phyloP scores from a whole-genome alignment of 352 stramenopile species.

The Globisporangium heterothallicum region DNA sequence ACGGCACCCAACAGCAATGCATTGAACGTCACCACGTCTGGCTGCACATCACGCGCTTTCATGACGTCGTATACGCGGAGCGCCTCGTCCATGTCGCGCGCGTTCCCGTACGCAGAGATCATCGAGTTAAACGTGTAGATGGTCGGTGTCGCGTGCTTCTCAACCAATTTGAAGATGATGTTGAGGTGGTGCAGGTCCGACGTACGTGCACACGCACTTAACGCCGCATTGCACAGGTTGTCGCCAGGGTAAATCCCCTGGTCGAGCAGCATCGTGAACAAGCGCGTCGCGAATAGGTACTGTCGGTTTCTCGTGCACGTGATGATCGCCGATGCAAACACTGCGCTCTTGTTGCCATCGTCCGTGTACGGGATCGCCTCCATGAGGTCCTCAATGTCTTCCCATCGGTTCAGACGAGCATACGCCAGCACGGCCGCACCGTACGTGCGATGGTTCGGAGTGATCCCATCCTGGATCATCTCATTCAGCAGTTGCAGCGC shows the following conservation, averaged over 20 bases:
- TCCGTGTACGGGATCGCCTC: conserved; percentile 52
- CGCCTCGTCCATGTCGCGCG: conserved; percentile 53
- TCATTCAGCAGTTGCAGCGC: conserved; percentile 72
- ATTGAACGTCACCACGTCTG: conserved; percentile 69
- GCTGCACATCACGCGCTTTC: conserved; percentile 22
- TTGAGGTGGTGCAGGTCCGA: conserved; percentile 51
- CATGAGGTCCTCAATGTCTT: conserved; percentile 63
- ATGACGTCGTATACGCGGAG: conserved; percentile 51
- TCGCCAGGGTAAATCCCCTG: conserved; percentile 63
- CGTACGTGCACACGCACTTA: conserved; percentile 63
- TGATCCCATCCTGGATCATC: conserved; percentile 54
- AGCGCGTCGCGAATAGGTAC: conserved; percentile 45
- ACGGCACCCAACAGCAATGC: conserved; percentile 53
- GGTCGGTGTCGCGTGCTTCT: conserved; percentile 46
- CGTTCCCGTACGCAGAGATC: conserved; percentile 77
- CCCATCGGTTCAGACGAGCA: conserved; percentile 58
- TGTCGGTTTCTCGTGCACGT: conserved; percentile 68
- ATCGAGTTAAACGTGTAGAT: conserved; percentile 82
- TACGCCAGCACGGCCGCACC: conserved; percentile 64
- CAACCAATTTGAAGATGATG: conserved; percentile 58
- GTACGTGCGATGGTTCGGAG: conserved; percentile 73
- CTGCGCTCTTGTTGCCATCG: conserved; percentile 46
- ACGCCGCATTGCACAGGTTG: conserved; percentile 64
- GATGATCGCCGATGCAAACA: conserved; percentile 74
- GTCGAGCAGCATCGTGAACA: conserved; percentile 65